Base-by-base conservation (phyloP, 148 eudicot genomes). In the Selenicereus undatus region DNA sequence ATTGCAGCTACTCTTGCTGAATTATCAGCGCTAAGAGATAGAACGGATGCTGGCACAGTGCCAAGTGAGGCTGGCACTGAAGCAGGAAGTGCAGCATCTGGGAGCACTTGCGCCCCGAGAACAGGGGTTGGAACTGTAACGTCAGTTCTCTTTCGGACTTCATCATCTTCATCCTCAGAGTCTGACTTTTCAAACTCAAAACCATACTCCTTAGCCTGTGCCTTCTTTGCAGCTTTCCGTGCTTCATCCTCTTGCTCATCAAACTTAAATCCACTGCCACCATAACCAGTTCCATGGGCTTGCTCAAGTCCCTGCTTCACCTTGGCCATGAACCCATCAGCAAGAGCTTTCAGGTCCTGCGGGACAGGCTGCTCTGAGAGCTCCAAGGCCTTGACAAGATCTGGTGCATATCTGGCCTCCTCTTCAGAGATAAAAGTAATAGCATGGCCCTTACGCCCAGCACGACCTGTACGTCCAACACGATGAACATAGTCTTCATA, bases 201-300 rank as follows among this genome's bases (percentile, higher is more conserved):
- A 24, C 97, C 97, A 73, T 91, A 90, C 78, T 91, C 97, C 78
- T 84, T 91, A 11, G 97, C 97, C 86, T 93, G 97, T 64, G 97
- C 97, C 83, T 90, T 91, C 90, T 93, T 93, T 32, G 93, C 97
- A 30, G 97, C 97, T 86, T 82, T 91, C 65, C 91, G 88, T 27
- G 90, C 94, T 80, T 93, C 97, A 84, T 91, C 97, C 88, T 93
- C 97, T 84, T 93, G 94, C 82, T 93, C 97, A 68, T 91, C 92
- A 50, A 93, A 93, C 82, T 93, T 93, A 80, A 86, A 93, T 39
- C 97, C 97, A 81, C 93, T 91, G 50, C 97, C 97, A 85, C 97
- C 97, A 84, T 86, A 93, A 51, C 97, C 97, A 71, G 97, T 88
- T 21, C 93, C 92, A 80, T 90, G 97, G 70, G 86, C 91, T 78